These are phyloP conservation scores for Guadua angustifolia DNA, from an alignment of 176 grass and related monocot species.

Conservation along the genomic window DNA sequence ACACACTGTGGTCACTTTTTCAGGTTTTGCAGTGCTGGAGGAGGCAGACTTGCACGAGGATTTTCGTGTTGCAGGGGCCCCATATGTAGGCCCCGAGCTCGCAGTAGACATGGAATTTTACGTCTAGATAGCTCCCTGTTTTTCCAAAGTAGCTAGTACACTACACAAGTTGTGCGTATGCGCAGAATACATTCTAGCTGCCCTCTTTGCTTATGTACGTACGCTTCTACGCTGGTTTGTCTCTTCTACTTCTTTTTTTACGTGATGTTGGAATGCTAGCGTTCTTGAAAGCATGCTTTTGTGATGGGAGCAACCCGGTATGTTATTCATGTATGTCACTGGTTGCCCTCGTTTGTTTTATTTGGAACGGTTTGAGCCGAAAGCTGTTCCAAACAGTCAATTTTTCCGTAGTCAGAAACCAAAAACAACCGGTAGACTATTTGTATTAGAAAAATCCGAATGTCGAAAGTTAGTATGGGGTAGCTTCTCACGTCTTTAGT, in stretches of 20 bases:
- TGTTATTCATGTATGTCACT: not conserved
- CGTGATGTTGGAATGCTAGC: not conserved
- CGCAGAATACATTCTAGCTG: constrained; percentile 36
- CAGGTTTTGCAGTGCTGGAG: constrained; percentile 55
- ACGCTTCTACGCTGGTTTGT: not conserved
- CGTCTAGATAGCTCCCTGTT: constrained; percentile 27
- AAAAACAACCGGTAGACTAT: no score
- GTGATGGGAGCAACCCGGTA: not conserved
- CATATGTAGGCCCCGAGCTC: constrained; percentile 55
- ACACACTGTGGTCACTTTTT: not conserved
- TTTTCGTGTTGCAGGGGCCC: constrained; percentile 40
- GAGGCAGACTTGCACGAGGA: constrained; percentile 42
- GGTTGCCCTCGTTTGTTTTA: not conserved
- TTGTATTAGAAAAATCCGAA: no score
- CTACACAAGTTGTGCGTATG: not conserved
- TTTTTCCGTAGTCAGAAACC: no score
- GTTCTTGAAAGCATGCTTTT: not conserved
- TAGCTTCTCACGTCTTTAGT: no score
- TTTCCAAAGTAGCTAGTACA: not conserved
- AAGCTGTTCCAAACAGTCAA: no score
- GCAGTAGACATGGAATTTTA: constrained; percentile 37
- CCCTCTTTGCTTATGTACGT: constrained; percentile 7
- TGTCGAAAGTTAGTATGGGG: no score
- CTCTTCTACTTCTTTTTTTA: not conserved
- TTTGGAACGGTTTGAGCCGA: no score